phyloP scores from a whole-genome alignment of 139 green algal species.

The Limnomonas spitsbergensis region DNA sequence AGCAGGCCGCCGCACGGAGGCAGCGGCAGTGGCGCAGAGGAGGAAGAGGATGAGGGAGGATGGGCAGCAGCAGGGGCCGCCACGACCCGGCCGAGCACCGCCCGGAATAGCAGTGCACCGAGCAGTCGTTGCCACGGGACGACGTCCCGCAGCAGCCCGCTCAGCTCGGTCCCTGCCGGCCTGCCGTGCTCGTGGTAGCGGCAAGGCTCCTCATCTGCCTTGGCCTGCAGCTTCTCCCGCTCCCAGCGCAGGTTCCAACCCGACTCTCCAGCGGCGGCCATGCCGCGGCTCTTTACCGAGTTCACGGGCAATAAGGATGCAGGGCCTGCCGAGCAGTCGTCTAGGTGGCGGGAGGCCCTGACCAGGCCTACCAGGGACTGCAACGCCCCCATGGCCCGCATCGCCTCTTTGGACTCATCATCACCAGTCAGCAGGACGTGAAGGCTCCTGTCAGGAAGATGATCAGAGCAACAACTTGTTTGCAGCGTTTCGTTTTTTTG shows the following conservation, averaged over 20 bases:
- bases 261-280: background rate
- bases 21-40: too few species aligned
- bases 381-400: constrained; percentile 26
- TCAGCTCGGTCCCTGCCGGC: background rate
- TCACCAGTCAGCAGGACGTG: constrained; percentile 37
- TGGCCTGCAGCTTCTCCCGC: background rate
- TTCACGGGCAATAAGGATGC: background rate
- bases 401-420: constrained; percentile 27
- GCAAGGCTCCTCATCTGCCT: background rate
- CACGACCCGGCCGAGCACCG: too few species aligned
- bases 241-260: background rate
- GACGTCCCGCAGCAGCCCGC: background rate
- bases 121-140: constrained; percentile 26
- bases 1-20: too few species aligned
- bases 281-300: background rate
- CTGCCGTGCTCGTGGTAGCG: background rate
- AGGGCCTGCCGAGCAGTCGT: background rate
- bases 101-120: constrained; percentile 29
- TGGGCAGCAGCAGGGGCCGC: too few species aligned
- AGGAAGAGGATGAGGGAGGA: background rate
- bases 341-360: background rate
- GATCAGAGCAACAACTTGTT: too few species aligned
- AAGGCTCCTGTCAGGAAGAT: constrained; percentile 30
- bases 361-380: constrained; percentile 20
- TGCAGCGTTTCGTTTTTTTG: too few species aligned